Evolutionary conservation across 2,329 filamentous ascomycete genomes (phyloP).

Genomic region (Akanthomyces muscarius): DNA sequence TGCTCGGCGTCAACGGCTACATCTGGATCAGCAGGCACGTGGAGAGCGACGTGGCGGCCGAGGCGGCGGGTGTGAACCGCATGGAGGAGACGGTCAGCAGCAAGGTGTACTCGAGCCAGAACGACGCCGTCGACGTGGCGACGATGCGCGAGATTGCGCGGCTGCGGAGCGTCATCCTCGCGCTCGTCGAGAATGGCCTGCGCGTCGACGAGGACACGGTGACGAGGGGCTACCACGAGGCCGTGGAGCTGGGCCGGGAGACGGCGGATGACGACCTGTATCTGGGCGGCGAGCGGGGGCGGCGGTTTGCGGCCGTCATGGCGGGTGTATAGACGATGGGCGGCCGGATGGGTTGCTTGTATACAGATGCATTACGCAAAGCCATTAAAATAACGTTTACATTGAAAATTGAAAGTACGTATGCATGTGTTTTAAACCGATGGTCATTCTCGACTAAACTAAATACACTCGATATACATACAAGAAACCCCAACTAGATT

Average conservation of each 20-base stretch:
- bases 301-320: conserved; percentile 43
- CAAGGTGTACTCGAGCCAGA: conserved; percentile 91
- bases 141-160: conserved; percentile 86
- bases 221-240: conserved; percentile 74
- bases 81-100: conserved; percentile 83
- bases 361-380: background rate
- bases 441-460: background rate
- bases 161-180: conserved; percentile 74
- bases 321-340: conserved; percentile 19
- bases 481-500: background rate
- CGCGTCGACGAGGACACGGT: conserved; percentile 90
- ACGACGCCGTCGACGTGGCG: conserved; percentile 72
- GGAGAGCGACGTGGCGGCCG: conserved; percentile 50
- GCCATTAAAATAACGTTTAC: background rate
- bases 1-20: conserved; percentile 93
- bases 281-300: conserved; percentile 54
- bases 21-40: conserved; percentile 91
- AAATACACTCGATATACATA: background rate
- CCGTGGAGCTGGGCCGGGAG: conserved; percentile 67
- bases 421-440: background rate
- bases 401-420: background rate
- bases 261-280: conserved; percentile 58
- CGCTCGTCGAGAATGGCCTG: conserved; percentile 76
- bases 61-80: conserved; percentile 65
- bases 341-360: background rate